Evolutionary conservation across 495 filamentous ascomycete genomes (phyloP).

Genomic region (Xylaria curta): DNA sequence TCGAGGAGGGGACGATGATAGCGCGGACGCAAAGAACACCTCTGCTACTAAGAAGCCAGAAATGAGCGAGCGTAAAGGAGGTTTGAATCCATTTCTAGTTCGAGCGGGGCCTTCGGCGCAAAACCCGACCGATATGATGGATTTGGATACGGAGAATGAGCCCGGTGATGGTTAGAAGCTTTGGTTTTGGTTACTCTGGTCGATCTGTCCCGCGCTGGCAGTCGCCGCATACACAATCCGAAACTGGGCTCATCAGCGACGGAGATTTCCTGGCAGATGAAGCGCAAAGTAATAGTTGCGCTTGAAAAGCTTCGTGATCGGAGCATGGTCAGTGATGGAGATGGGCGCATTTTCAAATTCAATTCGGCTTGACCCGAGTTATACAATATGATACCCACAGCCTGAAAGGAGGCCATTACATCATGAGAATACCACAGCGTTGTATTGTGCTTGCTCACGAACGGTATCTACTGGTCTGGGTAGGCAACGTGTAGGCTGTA

Average conservation of each 20-base stretch:
- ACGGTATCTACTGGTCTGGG: not conserved
- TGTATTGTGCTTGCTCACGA: not conserved
- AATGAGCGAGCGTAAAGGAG: conserved; percentile 46
- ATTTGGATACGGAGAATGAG: conserved; percentile 37
- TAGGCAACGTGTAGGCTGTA: not conserved
- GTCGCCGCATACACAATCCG: not conserved
- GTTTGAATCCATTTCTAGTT: conserved; percentile 30
- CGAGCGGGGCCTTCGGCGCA: conserved; percentile 25
- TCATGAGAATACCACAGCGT: conserved; percentile 6
- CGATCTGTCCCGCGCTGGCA: not conserved
- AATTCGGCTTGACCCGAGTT: conserved; percentile 15
- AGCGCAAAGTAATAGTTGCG: not conserved
- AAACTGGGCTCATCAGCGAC: not conserved
- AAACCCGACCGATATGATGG: conserved; percentile 33
- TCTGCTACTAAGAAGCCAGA: conserved; percentile 37
- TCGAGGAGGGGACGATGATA: not conserved
- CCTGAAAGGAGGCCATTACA: not conserved
- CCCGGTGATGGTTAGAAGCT: not conserved
- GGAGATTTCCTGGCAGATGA: not conserved
- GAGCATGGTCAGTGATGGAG: not conserved
- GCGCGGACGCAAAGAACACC: not conserved
- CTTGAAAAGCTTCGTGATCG: not conserved
- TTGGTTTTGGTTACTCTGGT: not conserved
- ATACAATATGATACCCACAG: conserved; percentile 24
- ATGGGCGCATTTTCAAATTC: conserved; percentile 8